phyloP scores from a whole-genome alignment of 1,284 basidiomycete species.

The Cystobasidium pallidum region DNA sequence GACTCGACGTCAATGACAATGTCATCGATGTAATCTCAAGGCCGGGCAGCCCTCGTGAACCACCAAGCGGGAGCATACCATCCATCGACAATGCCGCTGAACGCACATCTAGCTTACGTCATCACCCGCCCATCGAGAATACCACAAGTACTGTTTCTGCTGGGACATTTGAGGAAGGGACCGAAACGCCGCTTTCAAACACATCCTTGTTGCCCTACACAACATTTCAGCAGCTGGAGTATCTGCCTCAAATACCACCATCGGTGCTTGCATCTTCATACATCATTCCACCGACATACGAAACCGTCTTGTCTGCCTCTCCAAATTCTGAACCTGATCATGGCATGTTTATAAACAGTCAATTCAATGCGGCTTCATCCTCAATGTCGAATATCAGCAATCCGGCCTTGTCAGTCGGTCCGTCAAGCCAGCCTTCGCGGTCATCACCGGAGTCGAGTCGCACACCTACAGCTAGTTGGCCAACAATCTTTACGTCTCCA shows the following conservation, averaged over 20 bases:
- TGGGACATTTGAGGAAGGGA: background rate
- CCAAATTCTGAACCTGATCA: background rate
- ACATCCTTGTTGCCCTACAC: conserved; percentile 70
- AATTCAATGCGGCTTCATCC: background rate
- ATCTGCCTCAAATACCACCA: conserved; percentile 78
- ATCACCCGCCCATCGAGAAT: background rate
- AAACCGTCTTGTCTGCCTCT: conserved; percentile 62
- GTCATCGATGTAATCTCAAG: background rate
- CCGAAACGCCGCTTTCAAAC: background rate
- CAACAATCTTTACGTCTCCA: background rate
- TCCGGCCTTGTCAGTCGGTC: no score
- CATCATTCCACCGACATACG: conserved; percentile 82
- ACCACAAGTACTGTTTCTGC: background rate
- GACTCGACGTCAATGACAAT: background rate
- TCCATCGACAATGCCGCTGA: background rate
- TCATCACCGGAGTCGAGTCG: conserved; percentile 3
- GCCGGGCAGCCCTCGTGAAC: background rate
- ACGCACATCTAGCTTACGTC: background rate
- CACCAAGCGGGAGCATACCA: background rate
- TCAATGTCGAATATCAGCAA: background rate
- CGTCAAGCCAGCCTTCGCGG: background rate
- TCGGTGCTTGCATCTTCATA: conserved; percentile 84
- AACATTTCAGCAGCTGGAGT: conserved; percentile 81
- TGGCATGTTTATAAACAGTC: conserved; percentile 18
- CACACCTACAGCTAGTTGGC: conserved; percentile 21